Evolutionary conservation across 495 filamentous ascomycete genomes (phyloP).

Genomic region (Hypoxylon rickii): DNA sequence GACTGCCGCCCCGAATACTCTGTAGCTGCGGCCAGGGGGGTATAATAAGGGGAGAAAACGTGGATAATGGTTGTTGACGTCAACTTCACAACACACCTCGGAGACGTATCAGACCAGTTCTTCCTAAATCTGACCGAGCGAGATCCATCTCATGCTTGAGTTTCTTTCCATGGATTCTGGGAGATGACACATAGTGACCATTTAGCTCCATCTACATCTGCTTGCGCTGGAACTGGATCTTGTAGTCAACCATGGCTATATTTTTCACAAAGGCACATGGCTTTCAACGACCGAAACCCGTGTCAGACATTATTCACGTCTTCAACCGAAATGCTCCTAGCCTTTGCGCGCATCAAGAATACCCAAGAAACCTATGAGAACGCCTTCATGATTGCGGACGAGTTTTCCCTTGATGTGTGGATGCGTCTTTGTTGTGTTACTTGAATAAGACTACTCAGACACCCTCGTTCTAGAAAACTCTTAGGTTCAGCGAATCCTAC

Average conservation of each 20-base stretch:
- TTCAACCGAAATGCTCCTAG: slow-evolving; percentile 10
- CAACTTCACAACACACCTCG: too few relatives aligned
- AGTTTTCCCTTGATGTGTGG: slow-evolving; percentile 4
- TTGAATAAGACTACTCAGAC: slow-evolving; percentile 31
- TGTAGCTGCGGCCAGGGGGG: too few relatives aligned
- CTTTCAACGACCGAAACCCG: slow-evolving; percentile 20
- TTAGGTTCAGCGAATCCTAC: slow-evolving; percentile 17
- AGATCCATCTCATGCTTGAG: too few relatives aligned
- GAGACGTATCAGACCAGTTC: too few relatives aligned
- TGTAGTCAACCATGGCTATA: slow-evolving; percentile 2
- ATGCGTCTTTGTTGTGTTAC: slow-evolving; percentile 12
- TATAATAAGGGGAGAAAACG: too few relatives aligned
- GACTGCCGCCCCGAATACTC: too few relatives aligned
- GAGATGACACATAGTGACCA: neutral
- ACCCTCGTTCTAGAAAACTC: slow-evolving; percentile 27
- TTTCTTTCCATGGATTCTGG: neutral
- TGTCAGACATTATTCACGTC: slow-evolving; percentile 25
- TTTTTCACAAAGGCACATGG: slow-evolving; percentile 18
- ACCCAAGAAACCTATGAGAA: slow-evolving; percentile 15
- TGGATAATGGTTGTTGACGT: too few relatives aligned
- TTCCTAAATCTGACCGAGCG: too few relatives aligned
- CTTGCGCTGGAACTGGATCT: slow-evolving; percentile 21
- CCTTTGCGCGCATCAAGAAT: slow-evolving; percentile 24
- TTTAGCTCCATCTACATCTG: slow-evolving; percentile 5
- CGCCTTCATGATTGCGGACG: slow-evolving; percentile 25